A percentile compares a stretch with the other conserved stretches of the same genome.
Conservation (phyloP, 129 eudicot genomes). For the Erigeron canadensis region DNA sequence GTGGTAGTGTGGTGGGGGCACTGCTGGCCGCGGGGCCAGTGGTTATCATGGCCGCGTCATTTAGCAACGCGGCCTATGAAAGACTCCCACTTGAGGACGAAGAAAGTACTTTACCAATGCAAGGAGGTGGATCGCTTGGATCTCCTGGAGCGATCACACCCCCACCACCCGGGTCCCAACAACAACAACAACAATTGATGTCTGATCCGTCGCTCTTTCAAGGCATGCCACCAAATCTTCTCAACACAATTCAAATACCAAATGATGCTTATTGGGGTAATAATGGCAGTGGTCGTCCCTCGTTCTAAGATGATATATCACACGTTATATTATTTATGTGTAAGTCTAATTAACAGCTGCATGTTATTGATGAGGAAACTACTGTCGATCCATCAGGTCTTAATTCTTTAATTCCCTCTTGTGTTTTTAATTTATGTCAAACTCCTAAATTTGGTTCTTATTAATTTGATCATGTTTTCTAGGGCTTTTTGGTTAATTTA, state of each 20-base stretch:
- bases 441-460: conserved; percentile 16
- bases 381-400: too few species aligned
- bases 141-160: conserved; percentile 54
- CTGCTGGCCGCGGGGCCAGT: conserved; percentile 77
- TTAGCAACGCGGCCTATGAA: conserved; percentile 79
- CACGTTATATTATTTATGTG: conserved; percentile 3
- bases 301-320: conserved; percentile 44
- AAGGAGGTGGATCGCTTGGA: conserved; percentile 60
- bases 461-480: conserved; percentile 11
- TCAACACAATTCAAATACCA: conserved; percentile 59
- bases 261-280: conserved; percentile 65
- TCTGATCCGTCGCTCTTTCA: conserved; percentile 55
- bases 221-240: conserved; percentile 58
- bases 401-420: conserved; percentile 28
- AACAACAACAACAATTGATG: conserved; percentile 44
- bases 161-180: conserved; percentile 29
- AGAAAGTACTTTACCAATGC: conserved; percentile 43
- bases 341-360: conserved; percentile 19
- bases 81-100: conserved; percentile 77
- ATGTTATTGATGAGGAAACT: conserved; percentile 5
- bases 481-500: conserved; percentile 28
- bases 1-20: conserved; percentile 69
- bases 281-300: conserved; percentile 45
- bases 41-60: conserved; percentile 80
- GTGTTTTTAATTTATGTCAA: conserved; percentile 7